Base-by-base conservation (phyloP, 208 protist genomes). In the Wallacemonas collosoma region DNA sequence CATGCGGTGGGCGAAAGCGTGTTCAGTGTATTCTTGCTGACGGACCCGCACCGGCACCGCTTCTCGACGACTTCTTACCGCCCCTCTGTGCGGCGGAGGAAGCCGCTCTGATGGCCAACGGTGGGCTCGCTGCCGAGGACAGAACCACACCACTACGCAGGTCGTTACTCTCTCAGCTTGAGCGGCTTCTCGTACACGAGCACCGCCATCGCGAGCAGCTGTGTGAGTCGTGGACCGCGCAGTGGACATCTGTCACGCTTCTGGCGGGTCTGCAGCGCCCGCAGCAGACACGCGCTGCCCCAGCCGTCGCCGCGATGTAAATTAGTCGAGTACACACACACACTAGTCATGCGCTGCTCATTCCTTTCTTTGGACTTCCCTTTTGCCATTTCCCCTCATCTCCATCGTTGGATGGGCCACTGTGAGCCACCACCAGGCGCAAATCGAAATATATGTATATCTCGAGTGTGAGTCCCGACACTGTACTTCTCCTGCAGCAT, bases 171-270 rank as follows among this genome's bases (percentile, higher is more conserved):
- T 86, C 88, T 67, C 69, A 81, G 1, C 57, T 89, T 65, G 87
- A 85, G 75, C 78, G 83, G 3, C 65, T 92, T 17, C 68, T 92
- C 1, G 67, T 87, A 26, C 77, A 83, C 40, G 87, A 92, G 65
- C 75, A 85, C 56, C 45, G 67, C 5, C 53, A 58, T 43, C 81
- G 87, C 2, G 45, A n/a, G 39, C 63, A 73, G 2, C 38, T 88
- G 2, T 38, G 57, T n/a, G 26, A 68, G 2, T 69, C 62, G 11
- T 80, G 80, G 44, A 38, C 36, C 2, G 73, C 50, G 39, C 78
- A 81, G 64, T 72, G 71, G 35, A 53, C 58, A 53, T 83, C 79
- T 14, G 36, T 80, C 11, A 39, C 26, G 36, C 15, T 72, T 7
- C 62, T 83, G 14, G 62, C 61, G n/a, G n/a, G 3, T 5, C n/a